Conservation (phyloP, 768 basidiomycete species). For the Mycena galopus region DNA sequence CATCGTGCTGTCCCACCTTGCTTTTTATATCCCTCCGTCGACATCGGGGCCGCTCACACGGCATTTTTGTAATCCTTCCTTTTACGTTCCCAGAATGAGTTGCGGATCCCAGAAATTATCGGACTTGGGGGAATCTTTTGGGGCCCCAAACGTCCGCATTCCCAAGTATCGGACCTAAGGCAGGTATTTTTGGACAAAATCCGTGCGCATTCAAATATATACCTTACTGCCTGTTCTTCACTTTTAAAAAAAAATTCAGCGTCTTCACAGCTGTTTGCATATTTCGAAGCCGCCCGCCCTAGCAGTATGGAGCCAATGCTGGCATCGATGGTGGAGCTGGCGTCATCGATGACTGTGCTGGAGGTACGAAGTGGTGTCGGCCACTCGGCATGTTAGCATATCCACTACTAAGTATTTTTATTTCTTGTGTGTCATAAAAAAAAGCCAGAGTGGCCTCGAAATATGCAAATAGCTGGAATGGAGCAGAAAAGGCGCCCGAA, state of each 20-base stretch:
- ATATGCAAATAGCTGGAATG: no score
- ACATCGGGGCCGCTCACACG: no score
- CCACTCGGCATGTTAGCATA: not conserved
- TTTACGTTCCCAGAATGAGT: no score
- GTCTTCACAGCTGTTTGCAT: no score
- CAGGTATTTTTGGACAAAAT: not conserved
- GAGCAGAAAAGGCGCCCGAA: no score
- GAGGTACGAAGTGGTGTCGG: not conserved
- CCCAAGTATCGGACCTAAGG: not conserved
- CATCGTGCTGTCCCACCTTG: no score
- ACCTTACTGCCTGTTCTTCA: not conserved
- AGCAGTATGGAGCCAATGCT: conserved; percentile 1
- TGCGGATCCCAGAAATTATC: not conserved
- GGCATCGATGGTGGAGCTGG: not conserved
- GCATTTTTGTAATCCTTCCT: no score
- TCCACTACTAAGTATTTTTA: not conserved
- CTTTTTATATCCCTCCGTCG: not conserved
- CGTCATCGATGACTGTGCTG: no score
- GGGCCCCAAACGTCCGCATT: not conserved
- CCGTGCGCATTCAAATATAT: not conserved
- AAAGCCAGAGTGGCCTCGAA: not conserved
- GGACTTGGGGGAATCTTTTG: not conserved
- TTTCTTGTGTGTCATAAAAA: not conserved
- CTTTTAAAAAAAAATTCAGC: not conserved
- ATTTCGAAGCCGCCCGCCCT: not conserved